Evolutionary conservation across 1,284 basidiomycete genomes (phyloP), one percentile per base, ranked within the genome.

Genomic region (Apiotrichum laibachii): DNA sequence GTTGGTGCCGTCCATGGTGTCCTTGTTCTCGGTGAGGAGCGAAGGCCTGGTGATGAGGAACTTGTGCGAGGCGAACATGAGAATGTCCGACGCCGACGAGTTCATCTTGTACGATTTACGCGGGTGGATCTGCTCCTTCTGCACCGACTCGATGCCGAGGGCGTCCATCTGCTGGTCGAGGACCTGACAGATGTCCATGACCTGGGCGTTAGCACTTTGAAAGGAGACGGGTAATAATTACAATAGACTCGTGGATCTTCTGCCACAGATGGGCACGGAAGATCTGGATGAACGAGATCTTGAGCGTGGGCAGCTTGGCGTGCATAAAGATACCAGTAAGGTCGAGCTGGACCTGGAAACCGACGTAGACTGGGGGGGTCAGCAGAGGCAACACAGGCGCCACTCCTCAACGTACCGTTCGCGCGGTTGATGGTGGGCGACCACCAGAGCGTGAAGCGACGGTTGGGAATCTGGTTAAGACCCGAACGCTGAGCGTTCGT

Each of bases 101-200:
- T 98, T 99, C 92, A 99, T 97, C 84, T 98, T 97, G 86, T 99
- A 99, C 83, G 92, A 96, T 84, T 98, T 99, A 80, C 95, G 89
- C 71, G 96, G 95, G 78, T 75, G 80, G 60, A 56, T 56, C 44
- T 39, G 60, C 58, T 65, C 61, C 81, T 99, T 99, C 78, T 99
- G 96, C 2, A 99, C 96, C 0, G 94, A 98, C 82, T 99, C 96
- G 72, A 99, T 99, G 71, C 97, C 93, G 7, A 99, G 81, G 0
- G 96, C 94, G 77, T 99, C 96, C 42, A 99, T 84, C 72, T 99
- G 95, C 79, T 98, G 95, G 80, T 99, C 96, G 70, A 99, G 96
- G 19, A 99, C 95, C 84, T 99, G 95, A 81, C 92, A 95, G 69
- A 97, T 79, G 82, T 98, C 95, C 37, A 51, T 42, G 37, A 51